phyloP scores from a whole-genome alignment of 2,329 filamentous ascomycete species.

The Xylariaceae sp. region DNA sequence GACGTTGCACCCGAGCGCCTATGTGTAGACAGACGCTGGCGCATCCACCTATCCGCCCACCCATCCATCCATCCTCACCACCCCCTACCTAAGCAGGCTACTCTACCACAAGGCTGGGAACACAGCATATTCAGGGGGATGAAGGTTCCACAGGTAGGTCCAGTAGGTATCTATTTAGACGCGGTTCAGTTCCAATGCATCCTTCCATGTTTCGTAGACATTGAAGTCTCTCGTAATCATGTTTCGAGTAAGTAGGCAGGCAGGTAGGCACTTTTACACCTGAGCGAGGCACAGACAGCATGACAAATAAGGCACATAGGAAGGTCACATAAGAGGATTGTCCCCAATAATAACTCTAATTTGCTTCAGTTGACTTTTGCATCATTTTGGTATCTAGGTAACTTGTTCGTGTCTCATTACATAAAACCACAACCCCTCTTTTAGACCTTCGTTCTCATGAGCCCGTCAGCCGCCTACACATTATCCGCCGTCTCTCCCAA shows the following conservation, averaged over 20 bases:
- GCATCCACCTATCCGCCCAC: background rate
- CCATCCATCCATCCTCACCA: background rate
- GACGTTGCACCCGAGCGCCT: background rate
- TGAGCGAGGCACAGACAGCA: conserved; percentile 6
- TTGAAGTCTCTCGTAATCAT: conserved; percentile 4
- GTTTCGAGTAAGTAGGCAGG: conserved; percentile 22
- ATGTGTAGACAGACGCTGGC: too few species aligned
- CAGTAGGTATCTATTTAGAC: conserved; percentile 8
- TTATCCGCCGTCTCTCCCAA: background rate
- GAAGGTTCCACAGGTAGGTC: too few species aligned
- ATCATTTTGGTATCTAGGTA: conserved; percentile 24
- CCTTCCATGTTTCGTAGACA: conserved; percentile 12
- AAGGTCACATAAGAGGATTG: conserved; percentile 21
- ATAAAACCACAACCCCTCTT: conserved; percentile 20
- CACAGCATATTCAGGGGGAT: background rate
- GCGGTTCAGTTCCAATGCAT: conserved; percentile 6
- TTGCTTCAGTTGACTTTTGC: conserved; percentile 15
- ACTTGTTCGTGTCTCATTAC: conserved; percentile 25
- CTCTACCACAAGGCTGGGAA: background rate
- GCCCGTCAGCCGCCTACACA: conserved; percentile 4
- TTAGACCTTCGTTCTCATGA: conserved; percentile 3
- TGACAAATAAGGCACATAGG: conserved; percentile 14
- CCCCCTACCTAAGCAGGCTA: background rate
- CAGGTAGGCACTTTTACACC: too few species aligned
- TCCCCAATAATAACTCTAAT: background rate